Evolutionary conservation across 805 yeast genomes (phyloP).

Genomic region (Nakazawaea populi): DNA sequence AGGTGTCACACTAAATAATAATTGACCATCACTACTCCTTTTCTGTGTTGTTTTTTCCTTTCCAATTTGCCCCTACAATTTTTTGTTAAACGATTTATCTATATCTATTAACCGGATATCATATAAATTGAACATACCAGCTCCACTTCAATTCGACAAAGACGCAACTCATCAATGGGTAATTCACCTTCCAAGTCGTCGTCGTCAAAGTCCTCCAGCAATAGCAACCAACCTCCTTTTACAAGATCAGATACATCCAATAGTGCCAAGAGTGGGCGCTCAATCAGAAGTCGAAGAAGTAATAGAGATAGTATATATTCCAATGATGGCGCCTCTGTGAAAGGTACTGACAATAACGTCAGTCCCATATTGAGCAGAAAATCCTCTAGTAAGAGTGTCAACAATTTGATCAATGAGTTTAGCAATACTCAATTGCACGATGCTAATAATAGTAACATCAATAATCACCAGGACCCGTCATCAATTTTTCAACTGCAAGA

Average conservation of each 20-base stretch:
- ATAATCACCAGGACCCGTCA: not conserved
- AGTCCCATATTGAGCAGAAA: conserved; percentile 9
- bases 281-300: conserved; percentile 27
- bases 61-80: too few species aligned
- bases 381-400: conserved; percentile 10
- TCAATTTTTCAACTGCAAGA: not conserved
- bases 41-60: too few species aligned
- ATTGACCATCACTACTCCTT: too few species aligned
- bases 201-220: not conserved
- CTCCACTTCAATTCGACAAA: too few species aligned
- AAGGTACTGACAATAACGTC: not conserved
- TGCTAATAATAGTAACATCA: not conserved
- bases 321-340: conserved; percentile 5
- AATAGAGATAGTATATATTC: conserved; percentile 8
- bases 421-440: not conserved
- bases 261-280: conserved; percentile 30
- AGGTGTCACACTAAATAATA: too few species aligned
- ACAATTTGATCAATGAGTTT: conserved; percentile 4
- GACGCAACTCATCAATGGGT: conserved; percentile 2
- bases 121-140: too few species aligned
- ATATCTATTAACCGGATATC: too few species aligned
- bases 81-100: too few species aligned
- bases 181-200: conserved; percentile 7
- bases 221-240: conserved; percentile 21
- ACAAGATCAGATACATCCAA: conserved; percentile 36